Base-by-base conservation (phyloP, 148 eudicot species). In the Limonium bicolor region DNA sequence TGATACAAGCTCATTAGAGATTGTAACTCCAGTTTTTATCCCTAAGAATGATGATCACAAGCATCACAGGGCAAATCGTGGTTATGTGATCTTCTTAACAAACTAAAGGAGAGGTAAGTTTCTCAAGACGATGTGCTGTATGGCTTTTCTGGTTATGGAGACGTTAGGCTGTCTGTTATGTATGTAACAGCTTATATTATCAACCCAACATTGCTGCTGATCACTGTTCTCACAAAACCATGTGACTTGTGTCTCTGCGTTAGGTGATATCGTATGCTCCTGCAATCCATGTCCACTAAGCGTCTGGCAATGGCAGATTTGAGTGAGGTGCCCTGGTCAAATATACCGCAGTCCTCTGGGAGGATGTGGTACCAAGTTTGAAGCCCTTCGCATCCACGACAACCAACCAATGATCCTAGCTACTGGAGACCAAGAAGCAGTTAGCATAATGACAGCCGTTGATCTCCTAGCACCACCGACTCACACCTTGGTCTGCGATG, bases 291-390 rank as follows among this genome's bases (percentile, higher is more conserved):
- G 95, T 95, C 25, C 99, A 85, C 15, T 94, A 67, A 49, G 99
- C 95, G 43, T 76, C 48, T 85, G 99, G 99, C 86, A 85, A 33
- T 92, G 95, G 95, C 99, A 92, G 82, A 55, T 75, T 48, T 76
- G 53, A 92, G 95, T 0, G 86, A 94, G 15, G 90, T 95, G 10
- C 78, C 85, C 35, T 92, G 99, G 99, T 75, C 99, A 15, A 92
- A 92, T 69, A 82, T 85, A 41, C 99, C 86, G n/a, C 78, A 94
- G 3, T 90, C 90, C n/a, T 66, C 95, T 1, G 94, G 99, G 30
- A 64, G 73, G 80, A 71, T 70, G 73, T 85, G 56, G 80, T 81
- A 55, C 95, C 99, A 51, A 85, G 94, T 0, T 55, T 92, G 36
- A 92, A 73, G 66, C 50, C 78, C n/a, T 81, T 92, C 56, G 80